Evolutionary conservation across 352 stramenopile species (phyloP).

Genomic region (Phytophthora cactorum): DNA sequence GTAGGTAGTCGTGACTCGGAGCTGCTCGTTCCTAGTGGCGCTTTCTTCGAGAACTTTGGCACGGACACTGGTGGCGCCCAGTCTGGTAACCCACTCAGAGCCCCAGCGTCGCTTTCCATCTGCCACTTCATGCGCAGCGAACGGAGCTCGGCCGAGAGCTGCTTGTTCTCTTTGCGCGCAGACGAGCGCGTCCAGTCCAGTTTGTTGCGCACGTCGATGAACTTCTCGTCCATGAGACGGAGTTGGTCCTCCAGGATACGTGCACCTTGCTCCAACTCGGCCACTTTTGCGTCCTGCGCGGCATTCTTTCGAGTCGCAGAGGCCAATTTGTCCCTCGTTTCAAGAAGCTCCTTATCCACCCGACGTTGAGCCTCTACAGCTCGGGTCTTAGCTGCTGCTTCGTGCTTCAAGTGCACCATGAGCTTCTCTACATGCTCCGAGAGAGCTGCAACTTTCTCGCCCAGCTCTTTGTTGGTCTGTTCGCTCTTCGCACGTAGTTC

Average conservation of each 20-base stretch:
- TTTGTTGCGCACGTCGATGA: slow-evolving; percentile 96
- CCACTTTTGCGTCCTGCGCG: slow-evolving; percentile 86
- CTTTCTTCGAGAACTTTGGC: slow-evolving; percentile 40
- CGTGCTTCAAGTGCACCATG: slow-evolving; percentile 96
- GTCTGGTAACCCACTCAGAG: slow-evolving; percentile 51
- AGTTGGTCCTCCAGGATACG: slow-evolving; percentile 96
- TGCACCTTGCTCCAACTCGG: slow-evolving; percentile 92
- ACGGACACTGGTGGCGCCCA: slow-evolving; percentile 41
- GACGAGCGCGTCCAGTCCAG: slow-evolving; percentile 93
- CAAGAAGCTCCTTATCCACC: slow-evolving; percentile 81
- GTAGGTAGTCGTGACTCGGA: slow-evolving; percentile 57
- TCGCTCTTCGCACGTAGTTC: slow-evolving; percentile 83
- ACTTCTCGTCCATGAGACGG: slow-evolving; percentile 97
- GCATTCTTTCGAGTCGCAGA: slow-evolving; percentile 82
- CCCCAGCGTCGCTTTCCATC: slow-evolving; percentile 64
- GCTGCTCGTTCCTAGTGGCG: slow-evolving; percentile 49
- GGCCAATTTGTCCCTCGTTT: slow-evolving; percentile 64
- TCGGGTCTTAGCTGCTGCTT: slow-evolving; percentile 93
- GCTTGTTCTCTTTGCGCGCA: slow-evolving; percentile 84
- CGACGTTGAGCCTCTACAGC: slow-evolving; percentile 77
- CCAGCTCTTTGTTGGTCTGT: slow-evolving; percentile 58
- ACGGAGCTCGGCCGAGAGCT: slow-evolving; percentile 65
- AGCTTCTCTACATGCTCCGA: slow-evolving; percentile 97
- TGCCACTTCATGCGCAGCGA: slow-evolving; percentile 81
- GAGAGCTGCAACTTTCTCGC: slow-evolving; percentile 91